Conservation (phyloP, 2,329 filamentous ascomycete species). For the Tolypocladium ophioglossoides region DNA sequence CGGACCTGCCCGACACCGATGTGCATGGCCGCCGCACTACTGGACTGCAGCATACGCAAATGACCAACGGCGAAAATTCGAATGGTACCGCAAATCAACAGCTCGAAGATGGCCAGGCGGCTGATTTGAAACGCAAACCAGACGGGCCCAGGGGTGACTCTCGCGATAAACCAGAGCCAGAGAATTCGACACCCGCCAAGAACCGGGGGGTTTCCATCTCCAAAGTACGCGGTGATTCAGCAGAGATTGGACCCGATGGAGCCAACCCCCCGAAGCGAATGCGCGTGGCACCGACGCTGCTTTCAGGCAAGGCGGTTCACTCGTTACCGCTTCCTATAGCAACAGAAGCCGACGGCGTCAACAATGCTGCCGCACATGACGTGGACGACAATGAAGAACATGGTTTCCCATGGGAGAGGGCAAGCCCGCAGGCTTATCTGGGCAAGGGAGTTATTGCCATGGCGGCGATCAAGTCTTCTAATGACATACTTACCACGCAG, state of each 20-base stretch:
- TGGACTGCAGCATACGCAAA: not conserved
- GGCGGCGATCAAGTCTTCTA: conserved; percentile 11
- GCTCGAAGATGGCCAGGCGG: not conserved
- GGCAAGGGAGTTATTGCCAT: conserved; percentile 20
- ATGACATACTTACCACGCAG: conserved; percentile 11
- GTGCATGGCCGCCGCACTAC: not conserved
- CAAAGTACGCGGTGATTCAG: not conserved
- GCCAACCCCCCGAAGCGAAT: conserved; percentile 14
- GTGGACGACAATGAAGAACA: not conserved
- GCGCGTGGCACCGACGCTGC: conserved; percentile 13
- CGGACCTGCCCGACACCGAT: not conserved
- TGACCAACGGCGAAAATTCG: not conserved
- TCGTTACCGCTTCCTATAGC: conserved; percentile 1
- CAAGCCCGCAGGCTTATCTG: conserved; percentile 20
- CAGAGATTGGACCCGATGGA: not conserved
- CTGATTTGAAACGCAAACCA: not conserved
- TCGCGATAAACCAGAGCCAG: not conserved
- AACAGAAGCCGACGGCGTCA: conserved; percentile 2
- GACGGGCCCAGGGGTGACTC: not conserved
- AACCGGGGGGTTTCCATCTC: not conserved
- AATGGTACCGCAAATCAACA: not conserved
- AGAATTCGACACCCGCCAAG: not conserved
- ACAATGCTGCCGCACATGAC: not conserved
- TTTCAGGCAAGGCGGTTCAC: conserved; percentile 6
- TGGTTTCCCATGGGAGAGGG: conserved; percentile 10